phyloP scores from a whole-genome alignment of 2,329 filamentous ascomycete genomes.

The Cladosporium sp. region DNA sequence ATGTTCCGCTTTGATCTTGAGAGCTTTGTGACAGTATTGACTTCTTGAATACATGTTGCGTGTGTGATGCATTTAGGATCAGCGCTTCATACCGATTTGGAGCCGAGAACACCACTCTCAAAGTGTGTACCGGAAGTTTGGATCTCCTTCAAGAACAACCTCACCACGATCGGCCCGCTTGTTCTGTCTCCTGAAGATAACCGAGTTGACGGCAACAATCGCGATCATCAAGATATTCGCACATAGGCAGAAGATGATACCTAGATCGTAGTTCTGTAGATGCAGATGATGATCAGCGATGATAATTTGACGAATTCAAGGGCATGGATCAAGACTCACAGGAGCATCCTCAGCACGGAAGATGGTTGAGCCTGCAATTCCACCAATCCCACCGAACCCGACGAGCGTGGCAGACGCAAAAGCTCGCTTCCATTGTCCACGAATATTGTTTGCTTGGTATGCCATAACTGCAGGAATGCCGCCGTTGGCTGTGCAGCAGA shows the following conservation, averaged over 20 bases:
- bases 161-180: constrained; percentile 37
- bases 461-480: constrained; percentile 70
- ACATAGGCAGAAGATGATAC: constrained; percentile 21
- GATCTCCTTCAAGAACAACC: constrained; percentile 33
- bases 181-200: constrained; percentile 34
- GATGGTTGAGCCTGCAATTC: constrained; percentile 68
- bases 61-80: no score
- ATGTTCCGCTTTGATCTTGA: no score
- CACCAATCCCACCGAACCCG: constrained; percentile 69
- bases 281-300: constrained; percentile 31
- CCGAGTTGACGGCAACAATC: constrained; percentile 29
- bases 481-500: constrained; percentile 68
- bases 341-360: constrained; percentile 51
- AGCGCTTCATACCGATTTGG: no score
- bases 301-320: constrained; percentile 14
- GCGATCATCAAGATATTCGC: constrained; percentile 30
- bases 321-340: constrained; percentile 12
- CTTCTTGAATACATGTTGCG: no score
- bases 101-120: no score
- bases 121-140: constrained; percentile 23
- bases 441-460: constrained; percentile 81
- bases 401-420: constrained; percentile 71
- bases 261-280: constrained; percentile 33
- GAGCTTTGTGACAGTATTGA: no score
- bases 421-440: constrained; percentile 80